Evolutionary conservation across 257 asterid genomes (phyloP).

Genomic region (Solanum ossicruentum): DNA sequence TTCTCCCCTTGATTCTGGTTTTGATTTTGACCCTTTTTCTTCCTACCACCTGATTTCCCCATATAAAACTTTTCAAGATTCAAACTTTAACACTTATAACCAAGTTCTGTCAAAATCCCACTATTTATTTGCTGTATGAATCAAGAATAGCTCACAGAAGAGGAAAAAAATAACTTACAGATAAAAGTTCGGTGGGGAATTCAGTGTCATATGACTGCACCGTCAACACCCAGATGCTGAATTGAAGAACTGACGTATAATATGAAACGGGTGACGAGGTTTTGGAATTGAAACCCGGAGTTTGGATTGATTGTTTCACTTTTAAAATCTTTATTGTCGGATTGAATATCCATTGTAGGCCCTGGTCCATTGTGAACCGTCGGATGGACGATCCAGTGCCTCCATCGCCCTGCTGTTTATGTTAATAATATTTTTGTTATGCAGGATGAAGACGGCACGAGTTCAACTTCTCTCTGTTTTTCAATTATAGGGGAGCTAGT

Average conservation of each 20-base stretch:
- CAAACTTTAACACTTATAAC: constrained; percentile 7
- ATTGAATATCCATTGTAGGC: neutral
- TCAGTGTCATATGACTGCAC: neutral
- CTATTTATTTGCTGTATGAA: neutral
- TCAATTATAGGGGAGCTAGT: no score
- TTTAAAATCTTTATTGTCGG: neutral
- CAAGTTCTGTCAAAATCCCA: neutral
- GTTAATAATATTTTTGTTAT: neutral
- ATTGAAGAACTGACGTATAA: neutral
- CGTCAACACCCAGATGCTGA: constrained; percentile 1
- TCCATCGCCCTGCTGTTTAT: neutral
- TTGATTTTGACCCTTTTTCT: constrained; percentile 40
- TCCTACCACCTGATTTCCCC: constrained; percentile 93
- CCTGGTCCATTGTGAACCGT: neutral
- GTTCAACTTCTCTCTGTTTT: no score
- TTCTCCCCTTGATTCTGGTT: constrained; percentile 23
- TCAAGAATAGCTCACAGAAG: neutral
- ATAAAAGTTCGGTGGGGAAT: neutral
- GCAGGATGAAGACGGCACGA: neutral
- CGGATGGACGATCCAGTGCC: neutral
- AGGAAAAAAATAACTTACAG: constrained; percentile 21
- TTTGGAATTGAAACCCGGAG: constrained; percentile 15
- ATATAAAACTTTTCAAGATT: constrained; percentile 20
- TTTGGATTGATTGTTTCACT: neutral
- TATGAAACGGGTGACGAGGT: neutral